Conservation (phyloP, 2,329 filamentous ascomycete genomes). For the Dryadomyces quercus-mongolicae region DNA sequence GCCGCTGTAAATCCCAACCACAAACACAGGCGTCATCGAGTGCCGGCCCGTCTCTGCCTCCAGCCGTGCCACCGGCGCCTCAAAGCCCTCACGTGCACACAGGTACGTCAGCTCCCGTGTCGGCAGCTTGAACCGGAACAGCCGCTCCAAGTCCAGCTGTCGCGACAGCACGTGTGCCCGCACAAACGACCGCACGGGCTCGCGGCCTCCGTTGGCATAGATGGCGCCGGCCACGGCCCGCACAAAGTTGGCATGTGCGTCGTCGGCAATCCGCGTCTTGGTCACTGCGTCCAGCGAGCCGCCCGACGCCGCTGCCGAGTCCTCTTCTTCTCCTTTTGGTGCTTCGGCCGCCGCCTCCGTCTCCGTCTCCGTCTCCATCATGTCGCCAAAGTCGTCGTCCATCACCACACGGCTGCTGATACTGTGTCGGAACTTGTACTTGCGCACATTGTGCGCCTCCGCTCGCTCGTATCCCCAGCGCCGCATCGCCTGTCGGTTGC, state of each 20-base stretch:
- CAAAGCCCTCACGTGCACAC: slow-evolving; percentile 82
- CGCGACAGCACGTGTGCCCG: slow-evolving; percentile 72
- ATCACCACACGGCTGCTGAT: slow-evolving; percentile 67
- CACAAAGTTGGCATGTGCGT: slow-evolving; percentile 54
- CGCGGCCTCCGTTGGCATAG: slow-evolving; percentile 72
- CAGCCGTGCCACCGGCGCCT: slow-evolving; percentile 72
- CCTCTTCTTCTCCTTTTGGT: neutral
- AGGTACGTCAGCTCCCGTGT: slow-evolving; percentile 72
- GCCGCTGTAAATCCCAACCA: slow-evolving; percentile 90
- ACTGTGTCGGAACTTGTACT: slow-evolving; percentile 51
- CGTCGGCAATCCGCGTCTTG: slow-evolving; percentile 17
- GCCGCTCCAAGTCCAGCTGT: slow-evolving; percentile 58
- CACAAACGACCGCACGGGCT: slow-evolving; percentile 72
- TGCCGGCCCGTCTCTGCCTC: slow-evolving; percentile 81
- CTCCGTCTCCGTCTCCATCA: slow-evolving; percentile 15
- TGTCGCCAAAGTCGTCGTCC: slow-evolving; percentile 75
- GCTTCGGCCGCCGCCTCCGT: slow-evolving; percentile 11
- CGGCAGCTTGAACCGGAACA: slow-evolving; percentile 79
- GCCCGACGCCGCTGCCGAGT: slow-evolving; percentile 1
- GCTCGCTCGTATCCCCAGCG: slow-evolving; percentile 40
- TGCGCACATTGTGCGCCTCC: slow-evolving; percentile 32
- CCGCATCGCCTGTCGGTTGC: slow-evolving; percentile 30
- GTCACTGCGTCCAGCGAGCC: slow-evolving; percentile 13
- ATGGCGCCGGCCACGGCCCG: slow-evolving; percentile 74
- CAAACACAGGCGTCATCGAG: slow-evolving; percentile 77